Conservation (phyloP, 352 stramenopile species). For the Ophiocytium majus region DNA sequence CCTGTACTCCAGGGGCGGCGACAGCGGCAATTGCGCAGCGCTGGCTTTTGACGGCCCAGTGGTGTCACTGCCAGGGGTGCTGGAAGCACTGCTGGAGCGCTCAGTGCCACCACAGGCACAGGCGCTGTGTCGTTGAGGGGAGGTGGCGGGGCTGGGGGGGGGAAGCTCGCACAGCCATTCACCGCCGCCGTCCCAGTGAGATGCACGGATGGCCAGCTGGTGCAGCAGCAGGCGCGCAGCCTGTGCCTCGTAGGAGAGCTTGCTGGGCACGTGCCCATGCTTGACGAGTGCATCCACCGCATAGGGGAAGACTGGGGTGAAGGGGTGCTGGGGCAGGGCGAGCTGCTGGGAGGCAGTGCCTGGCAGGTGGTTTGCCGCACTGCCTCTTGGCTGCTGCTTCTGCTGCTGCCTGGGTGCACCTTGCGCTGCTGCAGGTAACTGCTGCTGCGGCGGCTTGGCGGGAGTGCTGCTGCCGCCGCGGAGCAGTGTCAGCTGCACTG, state of each 20-base stretch:
- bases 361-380: neutral
- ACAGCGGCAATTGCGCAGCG: too few species aligned
- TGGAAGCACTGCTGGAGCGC: too few species aligned
- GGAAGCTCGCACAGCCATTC: neutral
- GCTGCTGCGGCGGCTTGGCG: neutral
- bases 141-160: neutral
- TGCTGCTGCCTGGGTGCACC: neutral
- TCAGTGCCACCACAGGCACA: too few species aligned
- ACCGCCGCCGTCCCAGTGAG: slow-evolving; percentile 1
- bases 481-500: slow-evolving; percentile 15
- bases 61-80: too few species aligned
- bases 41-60: too few species aligned
- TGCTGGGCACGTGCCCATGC: neutral
- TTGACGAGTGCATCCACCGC: neutral
- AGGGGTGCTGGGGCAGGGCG: neutral
- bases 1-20: too few species aligned
- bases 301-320: neutral
- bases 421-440: neutral
- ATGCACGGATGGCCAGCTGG: neutral
- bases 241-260: slow-evolving; percentile 18
- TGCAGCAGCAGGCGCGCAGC: slow-evolving; percentile 9
- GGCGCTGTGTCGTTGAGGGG: too few species aligned
- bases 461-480: neutral
- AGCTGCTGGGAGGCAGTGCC: neutral
- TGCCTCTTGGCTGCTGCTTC: too few species aligned